Conservation (phyloP, 164 flowering plant species). For the Piper betle region DNA sequence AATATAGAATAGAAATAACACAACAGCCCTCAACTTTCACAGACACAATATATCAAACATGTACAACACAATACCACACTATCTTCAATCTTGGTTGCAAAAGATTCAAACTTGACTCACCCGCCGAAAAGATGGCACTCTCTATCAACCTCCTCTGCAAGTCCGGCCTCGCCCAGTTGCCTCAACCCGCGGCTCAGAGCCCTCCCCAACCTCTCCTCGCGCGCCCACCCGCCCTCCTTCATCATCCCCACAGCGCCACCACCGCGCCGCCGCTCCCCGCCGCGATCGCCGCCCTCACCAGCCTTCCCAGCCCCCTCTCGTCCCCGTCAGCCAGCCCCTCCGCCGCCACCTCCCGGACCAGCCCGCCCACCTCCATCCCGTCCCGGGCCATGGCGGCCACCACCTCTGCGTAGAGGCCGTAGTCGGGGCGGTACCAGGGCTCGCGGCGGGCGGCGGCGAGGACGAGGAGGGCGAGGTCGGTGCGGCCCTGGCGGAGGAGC, state of each 20-base stretch:
- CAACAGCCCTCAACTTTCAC: too few relatives aligned
- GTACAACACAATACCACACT: background rate
- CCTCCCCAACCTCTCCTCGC: conserved; percentile 55
- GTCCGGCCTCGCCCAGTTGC: conserved; percentile 38
- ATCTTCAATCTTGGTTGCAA: conserved; percentile 4
- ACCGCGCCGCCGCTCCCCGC: conserved; percentile 39
- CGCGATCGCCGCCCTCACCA: conserved; percentile 44
- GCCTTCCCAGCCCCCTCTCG: conserved; percentile 32
- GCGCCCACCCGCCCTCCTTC: conserved; percentile 40
- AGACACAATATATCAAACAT: background rate
- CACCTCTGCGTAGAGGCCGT: conserved; percentile 41
- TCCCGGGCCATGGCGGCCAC: conserved; percentile 35
- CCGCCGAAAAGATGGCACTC: conserved; percentile 20
- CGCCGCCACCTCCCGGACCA: conserved; percentile 37
- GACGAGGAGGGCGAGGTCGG: conserved; percentile 42
- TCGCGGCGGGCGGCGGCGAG: conserved; percentile 46
- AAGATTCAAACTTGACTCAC: conserved; percentile 12
- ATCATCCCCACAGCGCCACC: conserved; percentile 51
- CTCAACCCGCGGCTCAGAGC: conserved; percentile 61
- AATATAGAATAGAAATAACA: too few relatives aligned
- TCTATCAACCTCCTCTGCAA: conserved; percentile 49
- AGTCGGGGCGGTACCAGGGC: conserved; percentile 29
- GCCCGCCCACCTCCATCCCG: conserved; percentile 44
- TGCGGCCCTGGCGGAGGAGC: conserved; percentile 68
- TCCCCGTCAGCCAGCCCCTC: conserved; percentile 18